phyloP scores from a whole-genome alignment of 2,329 filamentous ascomycete genomes.

The Macrophomina pseudophaseolina region DNA sequence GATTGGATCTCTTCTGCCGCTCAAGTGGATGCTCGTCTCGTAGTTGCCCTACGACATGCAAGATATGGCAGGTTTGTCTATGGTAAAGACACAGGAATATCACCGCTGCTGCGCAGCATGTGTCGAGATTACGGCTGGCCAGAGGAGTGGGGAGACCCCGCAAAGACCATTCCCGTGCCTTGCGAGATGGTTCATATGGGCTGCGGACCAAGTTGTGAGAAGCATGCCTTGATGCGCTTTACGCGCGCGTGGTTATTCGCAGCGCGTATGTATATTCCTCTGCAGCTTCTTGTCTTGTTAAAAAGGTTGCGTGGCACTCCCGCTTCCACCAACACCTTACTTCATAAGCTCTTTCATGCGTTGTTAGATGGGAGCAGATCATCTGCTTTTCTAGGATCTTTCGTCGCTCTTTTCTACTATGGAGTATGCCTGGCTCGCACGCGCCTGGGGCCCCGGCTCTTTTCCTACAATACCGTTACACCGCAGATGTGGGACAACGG shows the following conservation, averaged over 20 bases:
- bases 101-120: constrained; percentile 71
- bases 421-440: constrained; percentile 79
- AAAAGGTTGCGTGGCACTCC: constrained; percentile 27
- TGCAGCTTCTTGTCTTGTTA: constrained; percentile 60
- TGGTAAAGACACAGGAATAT: constrained; percentile 73
- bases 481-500: constrained; percentile 65
- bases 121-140: constrained; percentile 74
- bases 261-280: constrained; percentile 75
- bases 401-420: constrained; percentile 83
- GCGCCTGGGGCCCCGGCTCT: constrained; percentile 70
- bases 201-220: constrained; percentile 72
- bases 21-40: constrained; percentile 73
- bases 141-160: constrained; percentile 73
- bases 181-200: constrained; percentile 88
- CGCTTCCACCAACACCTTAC: constrained; percentile 31
- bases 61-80: constrained; percentile 70
- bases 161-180: constrained; percentile 71
- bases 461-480: constrained; percentile 61
- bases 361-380: constrained; percentile 68
- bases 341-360: constrained; percentile 53
- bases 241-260: constrained; percentile 73
- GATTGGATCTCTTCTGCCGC: constrained; percentile 83
- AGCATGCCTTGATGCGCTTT: constrained; percentile 72
- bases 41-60: constrained; percentile 73
- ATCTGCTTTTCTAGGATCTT: constrained; percentile 77